Evolutionary conservation across 192 early-diverging fungal genomes (phyloP).

Genomic region (Helicostylum pulchrum): DNA sequence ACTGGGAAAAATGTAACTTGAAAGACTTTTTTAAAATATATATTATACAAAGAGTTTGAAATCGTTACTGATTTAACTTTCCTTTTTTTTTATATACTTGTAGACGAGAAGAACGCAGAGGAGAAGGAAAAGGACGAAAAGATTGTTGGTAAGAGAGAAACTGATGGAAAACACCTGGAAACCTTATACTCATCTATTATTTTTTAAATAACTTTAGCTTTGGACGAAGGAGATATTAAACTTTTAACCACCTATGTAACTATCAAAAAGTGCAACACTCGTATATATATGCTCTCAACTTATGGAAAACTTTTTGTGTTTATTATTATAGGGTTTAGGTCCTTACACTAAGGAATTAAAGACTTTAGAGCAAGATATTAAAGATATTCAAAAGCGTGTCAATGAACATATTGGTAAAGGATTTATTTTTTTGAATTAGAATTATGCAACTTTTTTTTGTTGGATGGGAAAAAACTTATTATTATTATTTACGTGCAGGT

Average conservation of each 20-base stretch:
- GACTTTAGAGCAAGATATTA: slow-evolving; percentile 90
- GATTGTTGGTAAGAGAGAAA: slow-evolving; percentile 62
- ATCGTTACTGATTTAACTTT: background rate
- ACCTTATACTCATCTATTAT: slow-evolving; percentile 3
- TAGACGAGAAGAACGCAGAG: slow-evolving; percentile 74
- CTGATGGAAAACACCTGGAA: background rate
- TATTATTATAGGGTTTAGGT: slow-evolving; percentile 79
- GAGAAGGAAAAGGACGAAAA: slow-evolving; percentile 79
- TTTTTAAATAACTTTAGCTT: slow-evolving; percentile 41
- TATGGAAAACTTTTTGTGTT: background rate
- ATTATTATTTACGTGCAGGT: slow-evolving; percentile 43
- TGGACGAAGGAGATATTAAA: slow-evolving; percentile 92
- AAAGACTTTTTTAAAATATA: too few relatives aligned
- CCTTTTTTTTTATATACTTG: background rate
- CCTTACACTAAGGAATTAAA: slow-evolving; percentile 96
- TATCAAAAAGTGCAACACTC: background rate
- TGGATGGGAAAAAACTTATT: background rate
- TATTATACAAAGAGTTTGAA: too few relatives aligned
- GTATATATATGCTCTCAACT: background rate
- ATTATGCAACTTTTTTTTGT: background rate
- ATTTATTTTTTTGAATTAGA: background rate
- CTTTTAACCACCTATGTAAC: slow-evolving; percentile 89
- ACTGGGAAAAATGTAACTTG: slow-evolving; percentile 96
- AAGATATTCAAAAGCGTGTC: slow-evolving; percentile 96
- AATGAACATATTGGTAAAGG: slow-evolving; percentile 93